Evolutionary conservation across 1,284 basidiomycete species (phyloP).

Genomic region (Marasmius sp.): DNA sequence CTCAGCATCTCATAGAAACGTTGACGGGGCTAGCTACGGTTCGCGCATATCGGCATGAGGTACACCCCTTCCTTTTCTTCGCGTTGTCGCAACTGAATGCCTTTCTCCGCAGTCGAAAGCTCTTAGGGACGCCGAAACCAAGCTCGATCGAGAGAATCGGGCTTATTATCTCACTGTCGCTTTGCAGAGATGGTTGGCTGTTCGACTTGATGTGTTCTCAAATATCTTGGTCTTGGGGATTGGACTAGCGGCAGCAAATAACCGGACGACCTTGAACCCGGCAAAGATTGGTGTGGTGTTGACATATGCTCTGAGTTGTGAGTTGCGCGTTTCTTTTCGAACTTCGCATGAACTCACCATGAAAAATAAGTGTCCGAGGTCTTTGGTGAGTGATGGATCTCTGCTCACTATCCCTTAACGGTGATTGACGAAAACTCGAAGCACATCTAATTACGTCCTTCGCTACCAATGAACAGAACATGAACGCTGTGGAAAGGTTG

Average conservation of each 20-base stretch:
- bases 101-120: conserved; percentile 37
- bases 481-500: conserved; percentile 74
- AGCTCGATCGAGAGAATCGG: conserved; percentile 73
- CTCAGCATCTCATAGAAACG: conserved; percentile 6
- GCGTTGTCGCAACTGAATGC: not conserved
- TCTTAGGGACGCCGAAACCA: conserved; percentile 47
- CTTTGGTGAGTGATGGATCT: conserved; percentile 45
- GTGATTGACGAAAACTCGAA: conserved; percentile 21
- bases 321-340: conserved; percentile 20
- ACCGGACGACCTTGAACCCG: conserved; percentile 34
- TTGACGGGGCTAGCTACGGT: conserved; percentile 23
- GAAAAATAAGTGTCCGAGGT: conserved; percentile 46
- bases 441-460: conserved; percentile 57
- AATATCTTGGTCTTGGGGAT: conserved; percentile 74
- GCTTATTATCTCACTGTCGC: conserved; percentile 79
- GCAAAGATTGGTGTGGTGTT: conserved; percentile 62
- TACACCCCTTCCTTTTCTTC: conserved; percentile 13
- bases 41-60: conserved; percentile 42
- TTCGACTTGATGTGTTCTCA: conserved; percentile 67
- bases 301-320: conserved; percentile 61
- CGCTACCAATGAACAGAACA: conserved; percentile 65
- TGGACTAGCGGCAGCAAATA: conserved; percentile 63
- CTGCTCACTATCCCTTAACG: not conserved
- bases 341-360: conserved; percentile 2
- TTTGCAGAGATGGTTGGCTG: conserved; percentile 59